phyloP scores from a whole-genome alignment of 1,139 yeast genomes.

The Insectozyma bohioensis region DNA sequence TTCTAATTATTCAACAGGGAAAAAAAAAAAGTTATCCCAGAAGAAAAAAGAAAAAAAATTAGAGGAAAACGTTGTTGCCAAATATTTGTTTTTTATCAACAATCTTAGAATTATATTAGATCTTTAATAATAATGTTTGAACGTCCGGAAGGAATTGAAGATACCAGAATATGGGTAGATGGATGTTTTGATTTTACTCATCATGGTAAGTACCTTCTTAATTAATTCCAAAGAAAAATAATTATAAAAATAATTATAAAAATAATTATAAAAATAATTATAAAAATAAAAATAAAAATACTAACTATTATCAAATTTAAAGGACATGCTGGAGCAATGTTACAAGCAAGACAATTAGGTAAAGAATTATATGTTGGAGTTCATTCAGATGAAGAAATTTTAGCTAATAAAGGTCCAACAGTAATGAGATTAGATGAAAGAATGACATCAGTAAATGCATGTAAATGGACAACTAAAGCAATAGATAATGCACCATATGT shows the following conservation, averaged over 20 bases:
- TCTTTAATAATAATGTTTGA: conserved; percentile 29
- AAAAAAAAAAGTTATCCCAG: too few relatives aligned
- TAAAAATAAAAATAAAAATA: conserved; percentile 1
- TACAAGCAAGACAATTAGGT: conserved; percentile 85
- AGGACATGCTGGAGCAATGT: conserved; percentile 94
- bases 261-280: too few relatives aligned
- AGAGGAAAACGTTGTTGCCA: too few relatives aligned
- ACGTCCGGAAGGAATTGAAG: conserved; percentile 47
- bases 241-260: too few relatives aligned
- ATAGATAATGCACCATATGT: conserved; percentile 89
- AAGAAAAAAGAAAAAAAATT: too few relatives aligned
- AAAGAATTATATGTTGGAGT: conserved; percentile 80
- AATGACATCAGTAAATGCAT: conserved; percentile 78
- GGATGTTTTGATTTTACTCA: conserved; percentile 98
- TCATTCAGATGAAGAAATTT: conserved; percentile 87
- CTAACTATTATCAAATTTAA: conserved; percentile 12
- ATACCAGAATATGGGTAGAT: conserved; percentile 78
- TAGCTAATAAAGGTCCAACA: conserved; percentile 83
- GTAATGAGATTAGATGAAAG: conserved; percentile 87
- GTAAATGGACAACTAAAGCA: conserved; percentile 82
- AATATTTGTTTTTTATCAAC: too few relatives aligned
- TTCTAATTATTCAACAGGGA: too few relatives aligned
- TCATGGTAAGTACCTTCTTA: conserved; percentile 84
- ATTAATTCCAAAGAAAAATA: too few relatives aligned
- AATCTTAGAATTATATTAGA: too few relatives aligned